Conservation (phyloP, 2,329 filamentous ascomycete genomes). For the Bertia moriformis region DNA sequence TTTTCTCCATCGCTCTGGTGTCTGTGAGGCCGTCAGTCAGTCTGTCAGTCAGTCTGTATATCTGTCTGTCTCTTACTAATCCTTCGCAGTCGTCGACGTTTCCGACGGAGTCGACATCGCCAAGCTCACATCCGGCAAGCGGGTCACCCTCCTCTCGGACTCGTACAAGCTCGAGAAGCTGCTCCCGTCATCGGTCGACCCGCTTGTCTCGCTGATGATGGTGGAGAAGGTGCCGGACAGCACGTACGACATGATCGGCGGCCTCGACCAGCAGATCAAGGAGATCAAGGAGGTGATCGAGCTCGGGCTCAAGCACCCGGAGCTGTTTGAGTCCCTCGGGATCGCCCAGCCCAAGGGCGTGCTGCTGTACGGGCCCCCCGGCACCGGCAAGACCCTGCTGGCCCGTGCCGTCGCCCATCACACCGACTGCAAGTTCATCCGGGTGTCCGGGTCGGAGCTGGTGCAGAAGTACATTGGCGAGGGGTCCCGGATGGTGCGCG, state of each 20-base stretch:
- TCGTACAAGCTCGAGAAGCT: constrained; percentile 99
- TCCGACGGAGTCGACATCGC: constrained; percentile 84
- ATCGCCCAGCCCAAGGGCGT: constrained; percentile 98
- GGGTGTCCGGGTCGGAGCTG: constrained; percentile 86
- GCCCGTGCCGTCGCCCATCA: constrained; percentile 94
- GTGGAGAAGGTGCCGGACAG: constrained; percentile 99
- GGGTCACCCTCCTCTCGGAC: constrained; percentile 89
- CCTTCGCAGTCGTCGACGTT: constrained; percentile 70
- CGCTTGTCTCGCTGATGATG: constrained; percentile 99
- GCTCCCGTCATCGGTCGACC: constrained; percentile 92
- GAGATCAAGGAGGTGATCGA: constrained; percentile 99
- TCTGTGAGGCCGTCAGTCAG: not conserved
- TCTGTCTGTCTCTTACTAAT: not conserved
- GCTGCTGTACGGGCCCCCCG: constrained; percentile 89
- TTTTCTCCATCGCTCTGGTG: not conserved
- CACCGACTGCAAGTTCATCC: constrained; percentile 97
- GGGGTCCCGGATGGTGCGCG: constrained; percentile 93
- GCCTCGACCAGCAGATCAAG: constrained; percentile 97
- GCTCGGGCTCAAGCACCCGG: constrained; percentile 91
- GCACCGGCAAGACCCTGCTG: constrained; percentile 94
- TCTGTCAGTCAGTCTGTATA: constrained; percentile 9
- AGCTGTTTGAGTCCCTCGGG: constrained; percentile 96
- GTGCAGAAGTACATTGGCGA: constrained; percentile 99
- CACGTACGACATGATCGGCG: constrained; percentile 99
- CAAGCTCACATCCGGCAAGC: constrained; percentile 95